These are phyloP conservation scores for Euphrasia arctica DNA, from an alignment of 305 asterid species.

Conservation along the genomic window DNA sequence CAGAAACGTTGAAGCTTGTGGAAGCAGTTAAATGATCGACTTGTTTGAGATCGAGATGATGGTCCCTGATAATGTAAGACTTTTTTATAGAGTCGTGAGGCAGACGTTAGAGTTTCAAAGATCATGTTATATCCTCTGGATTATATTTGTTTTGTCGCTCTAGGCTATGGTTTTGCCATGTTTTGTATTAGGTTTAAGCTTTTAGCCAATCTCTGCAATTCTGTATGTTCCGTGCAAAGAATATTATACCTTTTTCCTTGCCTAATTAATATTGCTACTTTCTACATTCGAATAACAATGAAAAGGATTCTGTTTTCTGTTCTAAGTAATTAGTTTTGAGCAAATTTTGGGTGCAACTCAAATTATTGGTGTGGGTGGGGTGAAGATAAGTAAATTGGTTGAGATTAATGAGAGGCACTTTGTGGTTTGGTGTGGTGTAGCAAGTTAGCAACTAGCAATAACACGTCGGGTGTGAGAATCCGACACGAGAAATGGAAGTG, in stretches of 20 bases:
- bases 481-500: neutral
- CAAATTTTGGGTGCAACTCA: conserved; percentile 4
- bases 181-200: conserved; percentile 21
- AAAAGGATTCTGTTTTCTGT: conserved; percentile 4
- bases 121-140: conserved; percentile 23
- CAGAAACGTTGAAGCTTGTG: conserved; percentile 27
- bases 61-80: conserved; percentile 14
- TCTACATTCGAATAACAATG: conserved; percentile 3
- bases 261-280: neutral
- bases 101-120: conserved; percentile 21
- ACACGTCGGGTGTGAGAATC: conserved; percentile 15
- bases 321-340: neutral
- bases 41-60: conserved; percentile 16
- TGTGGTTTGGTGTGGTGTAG: neutral
- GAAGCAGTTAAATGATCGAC: conserved; percentile 12
- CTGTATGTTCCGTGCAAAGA: conserved; percentile 18
- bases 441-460: neutral
- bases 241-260: neutral
- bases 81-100: conserved; percentile 27
- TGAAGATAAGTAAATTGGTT: conserved; percentile 2
- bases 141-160: conserved; percentile 13
- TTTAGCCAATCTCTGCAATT: neutral
- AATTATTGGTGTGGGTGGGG: conserved; percentile 9
- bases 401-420: neutral
- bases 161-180: conserved; percentile 21